Evolutionary conservation across 768 basidiomycete genomes (phyloP), one percentile per base, ranked within the genome.

Genomic region (Pleurotus salmoneostramineus): DNA sequence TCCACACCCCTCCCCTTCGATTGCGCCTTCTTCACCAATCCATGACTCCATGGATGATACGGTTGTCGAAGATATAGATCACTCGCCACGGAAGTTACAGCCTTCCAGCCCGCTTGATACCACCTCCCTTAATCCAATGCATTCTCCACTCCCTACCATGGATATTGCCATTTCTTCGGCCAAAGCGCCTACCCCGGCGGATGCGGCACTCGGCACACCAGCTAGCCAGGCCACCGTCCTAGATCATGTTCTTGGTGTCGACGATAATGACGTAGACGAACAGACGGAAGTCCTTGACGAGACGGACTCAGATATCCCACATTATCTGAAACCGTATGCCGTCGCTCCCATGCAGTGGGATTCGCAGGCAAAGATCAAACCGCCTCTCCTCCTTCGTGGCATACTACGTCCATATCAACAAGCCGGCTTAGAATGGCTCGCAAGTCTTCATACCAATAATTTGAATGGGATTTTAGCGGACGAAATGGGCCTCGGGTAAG

Each of bases 401-500:
- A 82, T 83, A 40, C 76, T 99, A 47, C 87, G 95, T 14, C 94
- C 94, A 6, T 99, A 98, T 66, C 96, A 99, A 67, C 87, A 95
- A 50, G 81, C 91, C 3, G 96, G 96, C 0, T 72, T 97, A 51
- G 94, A 98, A 68, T 98, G 96, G 96, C 84, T 97, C 44, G 89
- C 93, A 4, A 91, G 87, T 66, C 75, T 96, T 57, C 93, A 95
- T 68, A 76, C 77, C 40, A 92, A 92, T 62, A 85, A 87, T 62
- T 64, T 91, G 44, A 93, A 93, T 62, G 91, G 91, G 0, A 93
- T 93, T 50, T 74, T 93, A 43, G 93, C 93, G 1, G 95, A 96
- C 66, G 93, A 96, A 71, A 95, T 97, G 94, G 95, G 94, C 45
- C 72, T 96, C 5, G 94, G 94, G 93, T 95, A 65, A 43, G 88